phyloP scores from a whole-genome alignment of 1,284 basidiomycete species.

The Ganoderma lingzhi region DNA sequence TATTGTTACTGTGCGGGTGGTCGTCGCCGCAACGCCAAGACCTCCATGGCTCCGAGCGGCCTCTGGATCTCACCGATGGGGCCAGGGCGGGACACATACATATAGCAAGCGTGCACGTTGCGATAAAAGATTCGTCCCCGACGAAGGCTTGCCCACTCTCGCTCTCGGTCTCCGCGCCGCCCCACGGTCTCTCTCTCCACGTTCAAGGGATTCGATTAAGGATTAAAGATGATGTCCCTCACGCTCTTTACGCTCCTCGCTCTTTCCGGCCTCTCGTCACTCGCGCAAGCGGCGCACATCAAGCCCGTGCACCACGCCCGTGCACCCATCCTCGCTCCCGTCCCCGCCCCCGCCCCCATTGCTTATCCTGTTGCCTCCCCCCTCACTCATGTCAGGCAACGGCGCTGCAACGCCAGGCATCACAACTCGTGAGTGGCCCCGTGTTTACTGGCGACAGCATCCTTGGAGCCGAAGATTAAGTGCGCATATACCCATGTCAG shows the following conservation, averaged over 20 bases:
- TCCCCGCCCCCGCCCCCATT: neutral
- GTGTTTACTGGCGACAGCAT: neutral
- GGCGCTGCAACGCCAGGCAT: neutral
- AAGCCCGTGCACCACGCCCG: conserved; percentile 3
- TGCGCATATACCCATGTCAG: neutral
- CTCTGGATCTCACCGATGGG: neutral
- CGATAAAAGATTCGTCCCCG: neutral
- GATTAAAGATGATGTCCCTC: conserved; percentile 3
- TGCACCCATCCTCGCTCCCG: conserved; percentile 1
- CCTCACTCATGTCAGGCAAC: neutral
- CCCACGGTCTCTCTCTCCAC: conserved; percentile 7
- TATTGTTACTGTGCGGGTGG: conserved; percentile 1
- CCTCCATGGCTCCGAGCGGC: neutral
- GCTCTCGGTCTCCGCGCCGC: neutral
- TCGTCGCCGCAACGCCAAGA: neutral
- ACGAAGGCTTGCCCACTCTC: conserved; percentile 9
- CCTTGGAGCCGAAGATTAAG: neutral
- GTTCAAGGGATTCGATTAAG: neutral
- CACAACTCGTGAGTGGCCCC: conserved; percentile 4
- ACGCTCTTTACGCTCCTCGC: conserved; percentile 14
- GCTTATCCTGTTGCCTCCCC: neutral
- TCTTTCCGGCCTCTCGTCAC: conserved; percentile 8
- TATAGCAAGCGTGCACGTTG: neutral
- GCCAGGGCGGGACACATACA: neutral
- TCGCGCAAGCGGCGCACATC: conserved; percentile 8